Evolutionary conservation across 176 grass and related monocot species (phyloP), one percentile per base, ranked within the genome.

Genomic region (Dendrocalamus sinicus): DNA sequence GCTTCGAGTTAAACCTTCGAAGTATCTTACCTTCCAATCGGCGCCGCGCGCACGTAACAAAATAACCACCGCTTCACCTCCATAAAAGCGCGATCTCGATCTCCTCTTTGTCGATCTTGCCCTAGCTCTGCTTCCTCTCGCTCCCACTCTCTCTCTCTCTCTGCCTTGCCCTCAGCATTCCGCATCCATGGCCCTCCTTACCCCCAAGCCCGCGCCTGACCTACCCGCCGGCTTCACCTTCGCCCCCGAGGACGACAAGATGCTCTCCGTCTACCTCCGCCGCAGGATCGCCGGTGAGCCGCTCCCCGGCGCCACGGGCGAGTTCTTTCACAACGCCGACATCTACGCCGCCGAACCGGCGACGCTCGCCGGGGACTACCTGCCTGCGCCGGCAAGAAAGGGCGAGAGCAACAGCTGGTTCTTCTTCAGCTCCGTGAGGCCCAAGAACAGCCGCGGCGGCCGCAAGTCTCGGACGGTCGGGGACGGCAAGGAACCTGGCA

Each of bases 401-500:
- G 61, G 77, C 6, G 39, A 79, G 61, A 12, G 23, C 44, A 1
- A 28, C 2, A 35, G 44, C 0, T 67, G 77, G 77, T 67, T 80
- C 77, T 80, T 80, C 61, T 80, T 80, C 61, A 67, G 16, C 26
- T 15, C 3, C 17, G 26, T 67, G 1, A 67, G 24, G 77, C 43
- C 59, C 44, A 79, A 66, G 60, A 79, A 45, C 60, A 20, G 15
- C 60, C 46, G 5, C 16, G 77, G 47, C 60, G 4, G 15, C 59
- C 43, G 60, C 77, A 79, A 79, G 77, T 50, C 43, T 9, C 77
- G 77, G 2, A 17, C 12, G 43, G 77, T 66, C 2, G 77, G 16
- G 43, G 77, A 45, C 26, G 60, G 60, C 16, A 44, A 12, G 61
- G 78, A 61, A 67, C 78, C 9, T 80, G 62, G 78, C 43, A 80